Percentiles rank a stretch among this genome's conserved stretches.
Conservation (phyloP, 2,329 filamentous ascomycete species). For the Cytospora chrysosperma region DNA sequence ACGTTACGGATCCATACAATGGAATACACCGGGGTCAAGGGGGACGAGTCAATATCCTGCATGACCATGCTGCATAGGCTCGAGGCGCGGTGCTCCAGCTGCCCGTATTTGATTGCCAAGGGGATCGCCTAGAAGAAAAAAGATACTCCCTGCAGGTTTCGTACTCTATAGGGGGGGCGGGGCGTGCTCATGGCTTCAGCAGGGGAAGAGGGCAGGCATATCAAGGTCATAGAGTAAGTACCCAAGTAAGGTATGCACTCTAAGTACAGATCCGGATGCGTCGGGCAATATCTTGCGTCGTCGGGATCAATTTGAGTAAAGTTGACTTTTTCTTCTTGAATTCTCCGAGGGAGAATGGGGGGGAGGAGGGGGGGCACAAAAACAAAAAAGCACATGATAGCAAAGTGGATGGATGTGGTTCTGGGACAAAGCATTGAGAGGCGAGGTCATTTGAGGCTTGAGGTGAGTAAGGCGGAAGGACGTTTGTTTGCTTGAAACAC, state of each 20-base stretch:
- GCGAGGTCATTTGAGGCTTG: neutral
- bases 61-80: too few relatives aligned
- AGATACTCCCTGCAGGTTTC: neutral
- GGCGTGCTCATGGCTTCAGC: too few relatives aligned
- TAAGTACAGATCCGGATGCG: too few relatives aligned
- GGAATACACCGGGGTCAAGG: neutral
- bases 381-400: neutral
- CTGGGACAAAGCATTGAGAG: neutral
- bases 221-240: neutral
- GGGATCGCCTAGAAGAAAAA: neutral
- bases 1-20: too few relatives aligned
- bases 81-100: too few relatives aligned
- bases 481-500: conserved; percentile 2
- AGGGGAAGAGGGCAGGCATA: too few relatives aligned
- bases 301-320: neutral
- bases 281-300: neutral
- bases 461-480: neutral
- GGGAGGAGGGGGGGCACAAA: too few relatives aligned
- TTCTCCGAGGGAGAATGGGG: neutral
- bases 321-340: neutral
- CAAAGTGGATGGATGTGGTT: neutral
- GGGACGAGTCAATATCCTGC: too few relatives aligned
- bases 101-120: neutral
- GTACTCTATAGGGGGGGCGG: too few relatives aligned
- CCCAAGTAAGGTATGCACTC: neutral